A percentile compares a stretch with the other conserved stretches of the same genome.
phyloP scores from a whole-genome alignment of 495 filamentous ascomycete species.

The Aspergillus heteromorphus region DNA sequence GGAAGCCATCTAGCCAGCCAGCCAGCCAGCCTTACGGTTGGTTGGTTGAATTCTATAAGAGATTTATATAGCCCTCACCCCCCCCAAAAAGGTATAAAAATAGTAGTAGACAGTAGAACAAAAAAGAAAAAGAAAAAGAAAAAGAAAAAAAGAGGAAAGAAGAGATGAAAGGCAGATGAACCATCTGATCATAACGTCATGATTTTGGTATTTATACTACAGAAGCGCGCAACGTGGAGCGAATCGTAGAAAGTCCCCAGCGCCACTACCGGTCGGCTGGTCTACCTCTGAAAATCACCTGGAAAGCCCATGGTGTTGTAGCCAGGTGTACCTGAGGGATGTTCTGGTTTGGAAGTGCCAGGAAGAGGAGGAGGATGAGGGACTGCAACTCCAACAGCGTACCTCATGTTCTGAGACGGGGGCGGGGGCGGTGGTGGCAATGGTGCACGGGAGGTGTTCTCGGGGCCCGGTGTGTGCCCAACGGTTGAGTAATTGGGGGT shows the following conservation, averaged over 20 bases:
- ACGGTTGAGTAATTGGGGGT: conserved; percentile 4
- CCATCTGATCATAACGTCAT: background rate
- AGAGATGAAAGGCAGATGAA: background rate
- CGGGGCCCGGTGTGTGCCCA: conserved; percentile 10
- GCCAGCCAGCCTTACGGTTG: too few species aligned
- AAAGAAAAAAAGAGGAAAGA: background rate
- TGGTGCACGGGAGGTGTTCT: background rate
- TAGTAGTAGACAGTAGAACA: too few species aligned
- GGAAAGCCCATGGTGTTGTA: conserved; percentile 10
- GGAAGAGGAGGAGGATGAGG: background rate
- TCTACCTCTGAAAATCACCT: conserved; percentile 9
- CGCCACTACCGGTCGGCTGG: background rate
- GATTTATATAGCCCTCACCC: too few species aligned
- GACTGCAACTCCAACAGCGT: background rate
- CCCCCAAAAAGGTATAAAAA: too few species aligned
- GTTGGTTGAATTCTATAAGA: too few species aligned
- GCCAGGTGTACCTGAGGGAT: conserved; percentile 1
- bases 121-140: background rate
- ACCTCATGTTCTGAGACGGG: conserved; percentile 1
- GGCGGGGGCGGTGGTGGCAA: too few species aligned
- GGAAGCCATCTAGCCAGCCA: too few species aligned
- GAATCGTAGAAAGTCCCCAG: background rate
- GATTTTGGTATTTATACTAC: background rate
- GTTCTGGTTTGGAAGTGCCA: conserved; percentile 3
- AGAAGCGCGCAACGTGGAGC: background rate